Base-by-base conservation (phyloP, 2,329 filamentous ascomycete genomes). In the Fusarium chlamydosporum region DNA sequence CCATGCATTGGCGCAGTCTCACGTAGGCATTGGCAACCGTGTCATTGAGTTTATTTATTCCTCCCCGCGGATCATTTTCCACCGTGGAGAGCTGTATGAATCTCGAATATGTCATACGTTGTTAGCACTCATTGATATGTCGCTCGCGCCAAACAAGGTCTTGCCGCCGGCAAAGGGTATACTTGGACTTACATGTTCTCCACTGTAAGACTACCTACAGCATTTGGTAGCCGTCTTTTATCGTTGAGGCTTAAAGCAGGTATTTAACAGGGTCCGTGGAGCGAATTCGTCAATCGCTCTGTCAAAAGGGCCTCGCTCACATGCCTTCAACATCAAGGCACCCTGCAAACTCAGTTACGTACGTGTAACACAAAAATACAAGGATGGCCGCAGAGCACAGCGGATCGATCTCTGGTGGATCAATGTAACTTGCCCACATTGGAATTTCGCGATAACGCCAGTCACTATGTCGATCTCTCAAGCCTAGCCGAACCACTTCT, bases 331-430 rank as follows among this genome's bases (percentile, higher is more conserved):
- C 55, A 57, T 70, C 55, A 65, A 55, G 45, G 61, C 56, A 70
- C 67, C 63, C 37, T 47, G 20, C 56, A 66, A 47, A 43, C 50
- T 67, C 58, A 47, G 60, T 55, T 48, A 51, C 62, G 65, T 72
- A 56, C 61, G 63, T 72, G 72, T 65, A 67, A 71, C 71, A 64
- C 58, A 58, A 67, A 71, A 54, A 43, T 18, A 63, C 58, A 71
- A 56, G 68, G 68, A 64, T 74, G 48, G 26, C 47, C 65, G 53
- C 68, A 73, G 63, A 65, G 50, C 45, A 71, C 51, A 41, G 52
- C 46, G 41, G 60, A 71, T 70, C 62, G 71, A 74, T 72, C 63
- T 63, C 31, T 64, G 56, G 71, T 72, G 70, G 61, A 71, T 67
- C 62, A 48, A 52, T 67, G 45, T 50, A 63, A 27, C 47, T 61